These are phyloP conservation scores for Skeletonema menzelii DNA, from an alignment of 108 stramenopile species.

Conservation along the genomic window DNA sequence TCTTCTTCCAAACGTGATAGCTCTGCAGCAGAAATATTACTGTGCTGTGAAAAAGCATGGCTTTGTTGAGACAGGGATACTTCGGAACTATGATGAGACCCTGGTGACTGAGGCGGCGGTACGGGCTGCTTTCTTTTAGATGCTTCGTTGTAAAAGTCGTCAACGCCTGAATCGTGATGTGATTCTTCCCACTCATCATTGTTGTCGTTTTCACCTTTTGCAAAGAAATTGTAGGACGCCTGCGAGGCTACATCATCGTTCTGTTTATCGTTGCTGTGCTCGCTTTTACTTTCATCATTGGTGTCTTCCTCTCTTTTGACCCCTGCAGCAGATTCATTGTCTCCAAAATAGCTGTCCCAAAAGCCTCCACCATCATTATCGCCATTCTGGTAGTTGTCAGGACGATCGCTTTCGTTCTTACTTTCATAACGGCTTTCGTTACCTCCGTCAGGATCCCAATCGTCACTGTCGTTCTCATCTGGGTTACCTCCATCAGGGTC, in stretches of 20 bases:
- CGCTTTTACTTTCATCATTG: not conserved
- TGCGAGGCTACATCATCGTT: not conserved
- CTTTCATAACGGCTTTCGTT: not conserved
- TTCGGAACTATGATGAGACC: not conserved
- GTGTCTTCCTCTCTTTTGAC: not conserved
- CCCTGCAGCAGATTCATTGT: not conserved
- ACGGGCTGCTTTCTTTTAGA: not conserved
- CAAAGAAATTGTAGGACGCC: not conserved
- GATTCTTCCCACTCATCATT: not conserved
- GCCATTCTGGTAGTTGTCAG: not conserved
- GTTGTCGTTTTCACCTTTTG: not conserved
- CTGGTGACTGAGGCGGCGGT: not conserved
- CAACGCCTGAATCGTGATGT: not conserved
- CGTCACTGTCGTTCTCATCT: not conserved
- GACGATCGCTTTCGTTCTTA: not conserved
- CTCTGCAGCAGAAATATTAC: slow-evolving; percentile 32
- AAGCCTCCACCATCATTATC: not conserved
- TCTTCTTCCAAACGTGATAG: slow-evolving; percentile 34
- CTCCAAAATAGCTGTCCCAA: not conserved
- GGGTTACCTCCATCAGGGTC: not conserved
- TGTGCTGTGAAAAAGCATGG: not conserved
- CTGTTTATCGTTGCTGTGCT: not conserved
- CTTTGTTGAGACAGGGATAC: not conserved
- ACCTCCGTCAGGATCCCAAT: not conserved
- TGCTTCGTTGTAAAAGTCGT: slow-evolving; percentile 29